Percentiles rank a stretch among this genome's conserved stretches.
phyloP scores from a whole-genome alignment of 2,329 filamentous ascomycete genomes.

The Alternaria gaisen region DNA sequence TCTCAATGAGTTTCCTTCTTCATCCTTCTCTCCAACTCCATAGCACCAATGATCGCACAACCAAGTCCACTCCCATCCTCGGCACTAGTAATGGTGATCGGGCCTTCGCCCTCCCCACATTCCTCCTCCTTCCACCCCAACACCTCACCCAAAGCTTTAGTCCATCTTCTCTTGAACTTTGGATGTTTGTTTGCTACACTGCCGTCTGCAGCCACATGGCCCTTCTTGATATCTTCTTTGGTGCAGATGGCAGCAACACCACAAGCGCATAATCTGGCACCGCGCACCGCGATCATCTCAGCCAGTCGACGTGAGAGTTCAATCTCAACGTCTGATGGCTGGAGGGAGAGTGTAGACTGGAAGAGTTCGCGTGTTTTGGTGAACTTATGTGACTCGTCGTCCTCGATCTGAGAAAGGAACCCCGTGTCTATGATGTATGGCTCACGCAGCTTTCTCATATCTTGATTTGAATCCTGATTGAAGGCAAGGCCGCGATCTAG shows the following conservation, averaged over 20 bases:
- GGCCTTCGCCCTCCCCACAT: slow-evolving; percentile 33
- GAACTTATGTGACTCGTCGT: slow-evolving; percentile 52
- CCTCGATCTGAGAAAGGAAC: slow-evolving; percentile 87
- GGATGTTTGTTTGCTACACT: slow-evolving; percentile 54
- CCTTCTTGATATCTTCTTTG: slow-evolving; percentile 41
- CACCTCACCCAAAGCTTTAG: slow-evolving; percentile 51
- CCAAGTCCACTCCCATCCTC: slow-evolving; percentile 55
- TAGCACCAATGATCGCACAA: slow-evolving; percentile 48
- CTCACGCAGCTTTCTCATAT: slow-evolving; percentile 75
- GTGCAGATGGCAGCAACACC: slow-evolving; percentile 51
- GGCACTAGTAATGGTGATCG: slow-evolving; percentile 51
- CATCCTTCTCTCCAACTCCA: slow-evolving; percentile 37
- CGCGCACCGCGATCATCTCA: slow-evolving; percentile 45
- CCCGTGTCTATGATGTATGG: slow-evolving; percentile 87
- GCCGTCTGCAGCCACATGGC: slow-evolving; percentile 52
- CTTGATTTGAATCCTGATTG: slow-evolving; percentile 62
- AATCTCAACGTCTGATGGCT: slow-evolving; percentile 35
- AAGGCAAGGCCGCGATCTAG: slow-evolving; percentile 81
- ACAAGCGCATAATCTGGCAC: slow-evolving; percentile 49
- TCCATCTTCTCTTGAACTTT: slow-evolving; percentile 53
- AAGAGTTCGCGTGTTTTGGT: slow-evolving; percentile 32
- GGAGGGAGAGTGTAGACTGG: slow-evolving; percentile 31
- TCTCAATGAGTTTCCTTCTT: neutral
- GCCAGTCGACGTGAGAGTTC: slow-evolving; percentile 40
- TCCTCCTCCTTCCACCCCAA: slow-evolving; percentile 43